Percentiles rank a stretch among this genome's conserved stretches.
phyloP scores from a whole-genome alignment of 1,284 basidiomycete species.

The Apiotrichum gracile region DNA sequence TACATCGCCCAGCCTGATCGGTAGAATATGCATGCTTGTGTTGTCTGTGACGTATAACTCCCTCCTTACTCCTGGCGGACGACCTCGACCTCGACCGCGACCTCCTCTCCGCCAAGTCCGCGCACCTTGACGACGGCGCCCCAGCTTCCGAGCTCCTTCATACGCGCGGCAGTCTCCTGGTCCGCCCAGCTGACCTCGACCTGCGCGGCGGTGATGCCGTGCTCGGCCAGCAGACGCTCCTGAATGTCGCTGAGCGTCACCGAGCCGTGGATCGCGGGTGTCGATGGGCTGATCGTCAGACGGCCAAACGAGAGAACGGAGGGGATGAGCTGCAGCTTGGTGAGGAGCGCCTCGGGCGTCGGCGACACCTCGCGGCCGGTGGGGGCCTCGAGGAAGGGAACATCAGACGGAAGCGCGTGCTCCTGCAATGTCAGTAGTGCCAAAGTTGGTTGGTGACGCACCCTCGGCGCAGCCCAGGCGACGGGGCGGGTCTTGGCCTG shows the following conservation, averaged over 20 bases:
- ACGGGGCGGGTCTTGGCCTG: not conserved
- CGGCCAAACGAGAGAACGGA: conserved; percentile 23
- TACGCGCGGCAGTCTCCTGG: conserved; percentile 23
- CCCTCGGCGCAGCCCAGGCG: not conserved
- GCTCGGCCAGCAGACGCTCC: conserved; percentile 18
- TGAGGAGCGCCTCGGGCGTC: conserved; percentile 20
- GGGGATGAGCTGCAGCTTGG: conserved; percentile 23
- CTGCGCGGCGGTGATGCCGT: conserved; percentile 15
- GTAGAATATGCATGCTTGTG: conserved; percentile 5
- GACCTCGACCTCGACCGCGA: conserved; percentile 18
- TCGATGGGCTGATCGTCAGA: conserved; percentile 25
- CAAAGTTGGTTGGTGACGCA: not conserved
- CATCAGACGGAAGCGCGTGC: not conserved
- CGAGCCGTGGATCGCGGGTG: conserved; percentile 34
- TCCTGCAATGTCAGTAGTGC: not conserved
- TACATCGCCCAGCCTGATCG: not conserved
- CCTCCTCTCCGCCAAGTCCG: conserved; percentile 22
- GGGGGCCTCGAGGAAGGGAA: not conserved
- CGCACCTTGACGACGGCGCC: conserved; percentile 18
- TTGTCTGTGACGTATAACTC: conserved; percentile 1
- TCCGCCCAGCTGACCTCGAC: conserved; percentile 27
- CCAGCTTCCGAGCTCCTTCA: conserved; percentile 33
- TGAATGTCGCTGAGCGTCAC: conserved; percentile 33
- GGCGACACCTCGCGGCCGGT: not conserved
- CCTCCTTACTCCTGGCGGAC: conserved; percentile 7